phyloP scores from a whole-genome alignment of 371 early-diverging fungal genomes.

The Gilbertella persicaria region DNA sequence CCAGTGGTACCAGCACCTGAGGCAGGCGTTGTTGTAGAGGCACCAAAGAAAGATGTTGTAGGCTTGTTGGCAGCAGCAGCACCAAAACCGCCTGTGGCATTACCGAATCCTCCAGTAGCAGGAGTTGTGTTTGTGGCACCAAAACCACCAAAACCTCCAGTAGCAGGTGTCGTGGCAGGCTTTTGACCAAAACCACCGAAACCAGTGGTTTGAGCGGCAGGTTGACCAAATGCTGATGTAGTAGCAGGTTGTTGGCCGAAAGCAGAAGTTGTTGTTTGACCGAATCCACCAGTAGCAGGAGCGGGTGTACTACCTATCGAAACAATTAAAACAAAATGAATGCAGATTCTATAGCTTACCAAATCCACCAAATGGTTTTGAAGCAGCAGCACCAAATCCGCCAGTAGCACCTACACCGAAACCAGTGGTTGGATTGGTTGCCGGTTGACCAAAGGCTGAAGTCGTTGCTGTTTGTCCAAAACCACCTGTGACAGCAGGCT shows the following conservation, averaged over 20 bases:
- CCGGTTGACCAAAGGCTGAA: constrained; percentile 24
- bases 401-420: constrained; percentile 34
- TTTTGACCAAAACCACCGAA: constrained; percentile 43
- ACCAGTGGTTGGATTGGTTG: constrained; percentile 27
- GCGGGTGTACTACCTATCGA: constrained; percentile 18
- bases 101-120: constrained; percentile 23
- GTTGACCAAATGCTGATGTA: constrained; percentile 33
- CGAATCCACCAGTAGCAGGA: constrained; percentile 46
- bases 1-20: constrained; percentile 20
- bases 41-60: constrained; percentile 35
- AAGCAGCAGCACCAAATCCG: constrained; percentile 48
- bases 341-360: constrained; percentile 21
- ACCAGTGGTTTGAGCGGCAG: constrained; percentile 29
- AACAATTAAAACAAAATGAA: not conserved
- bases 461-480: constrained; percentile 25
- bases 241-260: constrained; percentile 40
- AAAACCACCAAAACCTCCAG: constrained; percentile 31
- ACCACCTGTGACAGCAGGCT: constrained; percentile 27
- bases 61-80: constrained; percentile 51
- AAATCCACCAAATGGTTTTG: constrained; percentile 50
- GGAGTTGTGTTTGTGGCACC: constrained; percentile 10
- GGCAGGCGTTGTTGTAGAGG: constrained; percentile 35
- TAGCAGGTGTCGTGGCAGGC: constrained; percentile 21
- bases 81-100: constrained; percentile 54
- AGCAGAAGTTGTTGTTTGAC: constrained; percentile 22